Base-by-base conservation (phyloP, 148 eudicot genomes). In the Cornus controversa region DNA sequence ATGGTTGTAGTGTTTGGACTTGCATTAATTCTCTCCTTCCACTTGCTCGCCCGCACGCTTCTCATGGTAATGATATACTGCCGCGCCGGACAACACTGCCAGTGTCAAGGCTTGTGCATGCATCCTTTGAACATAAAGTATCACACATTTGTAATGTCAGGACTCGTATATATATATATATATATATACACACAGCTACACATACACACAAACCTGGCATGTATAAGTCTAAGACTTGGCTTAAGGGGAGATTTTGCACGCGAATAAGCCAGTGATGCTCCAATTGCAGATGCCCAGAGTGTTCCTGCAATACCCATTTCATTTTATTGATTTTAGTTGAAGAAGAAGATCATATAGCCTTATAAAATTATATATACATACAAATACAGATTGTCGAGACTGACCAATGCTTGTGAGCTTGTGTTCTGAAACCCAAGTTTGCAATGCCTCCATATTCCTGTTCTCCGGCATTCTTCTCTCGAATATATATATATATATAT, bases 71-170 rank as follows among this genome's bases (percentile, higher is more conserved):
- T 90, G 92, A 77, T 85, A 93, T 28, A 76, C 87, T 0, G 97
- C 97, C 2, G 92, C 93, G 1, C 95, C 90, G 0, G 97, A 91
- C 16, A 93, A 78, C 74, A 93, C 97, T 5, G 82, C 95, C 80
- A 93, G 70, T 14, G 97, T 93, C 76, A 90, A 67, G 27, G 95
- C 97, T 47, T 93, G 97, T 69, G 95, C 95, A 72, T 93, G 95
- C 95, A 93, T 91, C 87, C 97, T 92, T 83, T 37, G 6, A 31
- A 11, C 16, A 15, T 58, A 50, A 14, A 8, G 8, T 4, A 60
- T 34, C 42, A 54, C 18, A 54, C 20, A 14, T 54, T 31, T 5
- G 4, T 31, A 31, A 31, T 31, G 20, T 54, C 15, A 54, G 2
- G 15, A 53, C n/a, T 20, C n/a, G 60, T n/a, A 45, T 8, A 8